Evolutionary conservation across 306 rosid species (phyloP).

Genomic region (Begonia loranthoides): DNA sequence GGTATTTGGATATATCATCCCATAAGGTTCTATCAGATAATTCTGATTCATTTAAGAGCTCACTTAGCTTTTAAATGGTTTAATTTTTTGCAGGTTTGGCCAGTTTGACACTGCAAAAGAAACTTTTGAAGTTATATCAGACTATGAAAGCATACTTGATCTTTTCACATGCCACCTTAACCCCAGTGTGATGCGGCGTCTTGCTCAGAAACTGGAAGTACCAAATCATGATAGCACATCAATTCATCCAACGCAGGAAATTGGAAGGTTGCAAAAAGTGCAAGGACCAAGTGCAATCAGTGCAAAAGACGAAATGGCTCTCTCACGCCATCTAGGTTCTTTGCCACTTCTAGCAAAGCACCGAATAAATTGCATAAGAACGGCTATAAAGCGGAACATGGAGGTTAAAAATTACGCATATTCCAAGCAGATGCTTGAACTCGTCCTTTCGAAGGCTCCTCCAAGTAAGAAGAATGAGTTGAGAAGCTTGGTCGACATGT

Average conservation of each 20-base stretch:
- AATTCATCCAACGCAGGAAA: constrained; percentile 42
- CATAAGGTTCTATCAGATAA: background rate
- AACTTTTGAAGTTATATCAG: constrained; percentile 83
- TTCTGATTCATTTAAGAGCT: background rate
- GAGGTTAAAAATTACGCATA: constrained; percentile 90
- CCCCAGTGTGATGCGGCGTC: constrained; percentile 97
- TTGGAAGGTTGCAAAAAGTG: constrained; percentile 81
- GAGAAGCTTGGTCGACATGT: constrained; percentile 71
- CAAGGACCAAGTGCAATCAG: constrained; percentile 86
- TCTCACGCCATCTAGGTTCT: constrained; percentile 91
- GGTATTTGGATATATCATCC: background rate
- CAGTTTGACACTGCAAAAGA: constrained; percentile 98
- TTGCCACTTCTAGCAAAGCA: constrained; percentile 94
- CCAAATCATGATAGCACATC: no score
- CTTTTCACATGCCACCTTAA: constrained; percentile 94
- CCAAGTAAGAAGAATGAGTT: constrained; percentile 81
- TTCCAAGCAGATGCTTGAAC: constrained; percentile 91
- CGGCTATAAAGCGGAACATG: constrained; percentile 90
- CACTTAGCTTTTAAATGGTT: no score
- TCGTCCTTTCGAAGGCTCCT: constrained; percentile 85
- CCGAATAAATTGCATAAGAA: constrained; percentile 89
- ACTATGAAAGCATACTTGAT: constrained; percentile 89
- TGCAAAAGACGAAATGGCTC: constrained; percentile 97
- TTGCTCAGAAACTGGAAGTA: constrained; percentile 94
- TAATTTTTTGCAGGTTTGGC: constrained; percentile 92